A percentile compares a stretch with the other conserved stretches of the same genome.
phyloP scores from a whole-genome alignment of 2,329 filamentous ascomycete species.

The Cladosporium sp. region DNA sequence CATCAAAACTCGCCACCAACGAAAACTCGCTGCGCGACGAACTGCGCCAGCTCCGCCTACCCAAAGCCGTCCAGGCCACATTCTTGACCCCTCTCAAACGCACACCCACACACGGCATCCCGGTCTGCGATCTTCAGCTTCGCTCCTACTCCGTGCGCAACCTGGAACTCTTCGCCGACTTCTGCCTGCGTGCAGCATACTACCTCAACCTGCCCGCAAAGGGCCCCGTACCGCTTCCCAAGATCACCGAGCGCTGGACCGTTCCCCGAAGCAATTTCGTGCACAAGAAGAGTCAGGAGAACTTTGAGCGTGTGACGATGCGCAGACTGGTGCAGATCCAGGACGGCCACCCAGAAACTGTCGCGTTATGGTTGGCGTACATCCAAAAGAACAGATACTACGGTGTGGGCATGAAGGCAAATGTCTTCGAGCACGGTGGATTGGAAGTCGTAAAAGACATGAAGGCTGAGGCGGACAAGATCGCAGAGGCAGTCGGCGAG shows the following conservation, averaged over 20 bases:
- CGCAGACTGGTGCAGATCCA: slow-evolving; percentile 87
- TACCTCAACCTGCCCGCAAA: slow-evolving; percentile 84
- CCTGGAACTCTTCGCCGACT: slow-evolving; percentile 92
- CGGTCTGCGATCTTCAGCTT: slow-evolving; percentile 86
- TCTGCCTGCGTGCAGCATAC: slow-evolving; percentile 90
- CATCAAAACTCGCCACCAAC: slow-evolving; percentile 15
- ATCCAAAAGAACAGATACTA: slow-evolving; percentile 89
- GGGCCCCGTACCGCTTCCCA: slow-evolving; percentile 82
- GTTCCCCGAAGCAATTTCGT: slow-evolving; percentile 87
- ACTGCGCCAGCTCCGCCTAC: slow-evolving; percentile 57
- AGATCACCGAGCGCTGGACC: slow-evolving; percentile 90
- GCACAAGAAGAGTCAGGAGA: slow-evolving; percentile 96
- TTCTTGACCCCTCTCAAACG: slow-evolving; percentile 83
- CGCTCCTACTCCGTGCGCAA: slow-evolving; percentile 89
- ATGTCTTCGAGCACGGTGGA: slow-evolving; percentile 84
- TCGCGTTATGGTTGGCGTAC: slow-evolving; percentile 91
- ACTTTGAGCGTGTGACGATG: slow-evolving; percentile 89
- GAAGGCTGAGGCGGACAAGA: slow-evolving; percentile 37
- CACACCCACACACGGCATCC: slow-evolving; percentile 71
- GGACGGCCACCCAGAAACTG: slow-evolving; percentile 83
- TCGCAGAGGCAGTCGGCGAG: slow-evolving; percentile 31
- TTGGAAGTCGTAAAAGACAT: slow-evolving; percentile 36
- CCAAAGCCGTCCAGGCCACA: slow-evolving; percentile 78
- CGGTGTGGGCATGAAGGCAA: slow-evolving; percentile 98
- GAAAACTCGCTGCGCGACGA: slow-evolving; percentile 26